These are phyloP conservation scores for Colletotrichum tofieldiae DNA, from an alignment of 2,329 filamentous ascomycete species.

Conservation along the genomic window DNA sequence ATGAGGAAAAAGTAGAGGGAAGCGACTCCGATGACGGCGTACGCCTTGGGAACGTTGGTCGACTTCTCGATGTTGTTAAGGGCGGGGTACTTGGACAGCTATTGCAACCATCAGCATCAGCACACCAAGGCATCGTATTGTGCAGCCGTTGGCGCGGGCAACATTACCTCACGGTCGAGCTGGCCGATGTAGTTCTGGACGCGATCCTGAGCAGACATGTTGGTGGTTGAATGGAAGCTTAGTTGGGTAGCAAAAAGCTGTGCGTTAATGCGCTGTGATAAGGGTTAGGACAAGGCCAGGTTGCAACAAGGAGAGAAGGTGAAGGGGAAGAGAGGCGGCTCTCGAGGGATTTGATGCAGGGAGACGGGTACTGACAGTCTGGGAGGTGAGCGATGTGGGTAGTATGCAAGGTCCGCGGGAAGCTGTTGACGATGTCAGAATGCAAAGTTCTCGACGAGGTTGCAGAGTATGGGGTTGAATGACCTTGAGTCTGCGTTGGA, in stretches of 20 bases:
- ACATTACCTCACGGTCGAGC: conserved; percentile 84
- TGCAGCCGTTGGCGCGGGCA: not conserved
- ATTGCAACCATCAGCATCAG: conserved; percentile 42
- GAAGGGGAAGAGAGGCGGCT: not conserved
- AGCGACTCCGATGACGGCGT: conserved; percentile 82
- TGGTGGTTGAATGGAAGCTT: conserved; percentile 51
- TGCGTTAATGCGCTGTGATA: conserved; percentile 42
- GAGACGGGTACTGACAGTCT: conserved; percentile 29
- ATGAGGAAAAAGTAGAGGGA: conserved; percentile 92
- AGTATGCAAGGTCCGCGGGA: conserved; percentile 13
- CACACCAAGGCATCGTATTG: conserved; percentile 9
- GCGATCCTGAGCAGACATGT: conserved; percentile 83
- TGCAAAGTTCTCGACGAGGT: conserved; percentile 30
- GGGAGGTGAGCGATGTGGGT: conserved; percentile 7
- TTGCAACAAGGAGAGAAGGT: conserved; percentile 24
- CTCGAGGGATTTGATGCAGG: conserved; percentile 13
- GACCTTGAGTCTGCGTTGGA: conserved; percentile 40
- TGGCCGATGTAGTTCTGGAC: conserved; percentile 82
- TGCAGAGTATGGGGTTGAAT: conserved; percentile 36
- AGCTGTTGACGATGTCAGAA: conserved; percentile 38
- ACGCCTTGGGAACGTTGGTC: conserved; percentile 87
- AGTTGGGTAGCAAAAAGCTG: conserved; percentile 42
- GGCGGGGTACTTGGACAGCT: conserved; percentile 89
- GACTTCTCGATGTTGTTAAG: conserved; percentile 91
- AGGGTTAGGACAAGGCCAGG: conserved; percentile 41